Conservation (phyloP, 768 basidiomycete species). For the Daedaleopsis sinensis region DNA sequence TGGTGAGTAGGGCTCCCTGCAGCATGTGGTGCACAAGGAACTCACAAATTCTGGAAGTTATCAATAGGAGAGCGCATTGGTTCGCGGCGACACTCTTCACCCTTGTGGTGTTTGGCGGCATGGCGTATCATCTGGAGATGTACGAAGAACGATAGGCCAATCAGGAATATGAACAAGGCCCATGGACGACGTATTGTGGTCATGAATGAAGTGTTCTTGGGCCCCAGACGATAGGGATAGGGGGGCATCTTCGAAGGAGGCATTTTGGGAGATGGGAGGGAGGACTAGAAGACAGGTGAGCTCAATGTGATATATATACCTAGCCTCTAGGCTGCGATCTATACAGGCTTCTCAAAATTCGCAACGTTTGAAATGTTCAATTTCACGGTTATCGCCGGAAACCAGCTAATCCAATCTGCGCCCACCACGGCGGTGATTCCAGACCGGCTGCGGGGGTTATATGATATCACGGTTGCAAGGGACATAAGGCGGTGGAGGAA, state of each 20-base stretch:
- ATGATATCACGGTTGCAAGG: too few species aligned
- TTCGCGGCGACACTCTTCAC: neutral
- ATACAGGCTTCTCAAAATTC: too few species aligned
- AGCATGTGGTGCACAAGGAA: neutral
- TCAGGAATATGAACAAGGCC: neutral
- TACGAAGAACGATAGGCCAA: neutral
- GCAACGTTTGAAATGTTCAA: too few species aligned
- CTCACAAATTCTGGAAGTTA: conserved; percentile 7
- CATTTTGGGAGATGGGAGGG: neutral
- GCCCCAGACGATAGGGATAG: neutral
- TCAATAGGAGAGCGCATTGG: neutral
- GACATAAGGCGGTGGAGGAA: too few species aligned
- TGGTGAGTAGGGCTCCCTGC: too few species aligned
- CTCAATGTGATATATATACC: neutral
- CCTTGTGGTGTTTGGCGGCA: neutral
- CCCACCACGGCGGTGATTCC: too few species aligned
- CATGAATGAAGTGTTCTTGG: neutral
- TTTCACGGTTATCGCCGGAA: too few species aligned
- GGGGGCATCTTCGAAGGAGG: neutral
- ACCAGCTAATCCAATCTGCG: too few species aligned
- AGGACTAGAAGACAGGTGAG: neutral
- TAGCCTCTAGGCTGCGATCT: too few species aligned
- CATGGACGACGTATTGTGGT: neutral
- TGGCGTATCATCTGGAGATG: neutral
- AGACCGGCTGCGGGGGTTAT: too few species aligned